Conservation (phyloP, 139 green algal genomes). For the Coelastrella sp. region DNA sequence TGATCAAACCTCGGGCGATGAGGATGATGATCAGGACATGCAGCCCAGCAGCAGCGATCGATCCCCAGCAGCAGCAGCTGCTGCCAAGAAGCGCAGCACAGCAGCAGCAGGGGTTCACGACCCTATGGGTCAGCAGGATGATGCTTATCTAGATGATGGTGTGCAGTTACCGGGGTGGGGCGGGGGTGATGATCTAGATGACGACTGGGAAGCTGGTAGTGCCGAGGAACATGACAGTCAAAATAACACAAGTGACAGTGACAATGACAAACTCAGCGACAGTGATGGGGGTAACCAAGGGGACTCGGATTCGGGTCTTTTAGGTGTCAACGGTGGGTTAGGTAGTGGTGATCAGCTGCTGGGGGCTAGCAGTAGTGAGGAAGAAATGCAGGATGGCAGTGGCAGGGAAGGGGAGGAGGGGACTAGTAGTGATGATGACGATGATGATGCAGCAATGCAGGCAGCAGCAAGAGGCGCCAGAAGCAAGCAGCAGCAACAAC, state of each 20-base stretch:
- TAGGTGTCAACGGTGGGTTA: background rate
- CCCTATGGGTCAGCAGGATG: background rate
- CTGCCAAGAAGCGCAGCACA: background rate
- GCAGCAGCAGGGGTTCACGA: background rate
- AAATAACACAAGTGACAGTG: background rate
- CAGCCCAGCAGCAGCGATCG: background rate
- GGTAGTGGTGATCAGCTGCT: background rate
- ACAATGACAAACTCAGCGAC: background rate
- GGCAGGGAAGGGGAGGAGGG: constrained; percentile 19
- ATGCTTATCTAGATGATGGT: constrained; percentile 27
- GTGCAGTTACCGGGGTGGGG: constrained; percentile 22
- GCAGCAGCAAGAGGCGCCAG: constrained; percentile 9
- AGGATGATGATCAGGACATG: background rate
- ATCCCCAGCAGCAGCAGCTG: background rate
- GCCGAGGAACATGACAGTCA: background rate
- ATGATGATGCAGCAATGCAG: constrained; percentile 49
- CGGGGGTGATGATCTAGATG: constrained; percentile 49
- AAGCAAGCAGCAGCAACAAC: constrained; percentile 37
- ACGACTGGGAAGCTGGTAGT: background rate
- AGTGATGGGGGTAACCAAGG: constrained; percentile 6
- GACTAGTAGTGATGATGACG: background rate
- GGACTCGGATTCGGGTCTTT: too few relatives aligned
- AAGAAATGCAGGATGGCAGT: constrained; percentile 9
- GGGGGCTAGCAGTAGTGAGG: constrained; percentile 15
- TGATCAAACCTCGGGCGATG: background rate